phyloP scores from a whole-genome alignment of 108 stramenopile genomes.

The Aurantiochytrium sp. region DNA sequence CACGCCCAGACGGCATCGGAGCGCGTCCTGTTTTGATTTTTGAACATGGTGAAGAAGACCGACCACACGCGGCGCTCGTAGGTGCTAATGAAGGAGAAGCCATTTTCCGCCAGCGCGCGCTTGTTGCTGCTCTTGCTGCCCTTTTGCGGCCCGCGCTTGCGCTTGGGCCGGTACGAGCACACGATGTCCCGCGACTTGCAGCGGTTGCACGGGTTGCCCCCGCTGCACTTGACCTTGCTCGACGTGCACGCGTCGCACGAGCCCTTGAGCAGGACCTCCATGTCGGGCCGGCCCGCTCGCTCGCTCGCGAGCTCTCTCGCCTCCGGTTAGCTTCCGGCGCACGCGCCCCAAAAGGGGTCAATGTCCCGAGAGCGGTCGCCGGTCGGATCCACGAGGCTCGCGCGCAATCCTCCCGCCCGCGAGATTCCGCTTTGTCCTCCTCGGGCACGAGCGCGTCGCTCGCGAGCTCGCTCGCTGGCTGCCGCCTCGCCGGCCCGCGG shows the following conservation, averaged over 20 bases:
- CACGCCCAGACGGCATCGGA: background rate
- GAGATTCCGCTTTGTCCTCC: too few species aligned
- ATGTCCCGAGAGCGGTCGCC: too few species aligned
- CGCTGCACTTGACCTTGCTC: constrained; percentile 7
- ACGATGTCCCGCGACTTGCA: background rate
- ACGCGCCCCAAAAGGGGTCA: too few species aligned
- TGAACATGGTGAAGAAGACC: constrained; percentile 27
- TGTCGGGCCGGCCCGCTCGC: too few species aligned
- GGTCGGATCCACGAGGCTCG: too few species aligned
- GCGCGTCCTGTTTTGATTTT: background rate
- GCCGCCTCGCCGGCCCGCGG: too few species aligned
- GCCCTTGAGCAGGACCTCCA: background rate
- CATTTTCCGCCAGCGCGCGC: background rate
- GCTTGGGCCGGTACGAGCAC: background rate
- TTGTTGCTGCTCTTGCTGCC: background rate
- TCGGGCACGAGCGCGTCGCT: too few species aligned
- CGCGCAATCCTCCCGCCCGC: too few species aligned
- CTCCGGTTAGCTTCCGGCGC: background rate
- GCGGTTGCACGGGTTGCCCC: background rate
- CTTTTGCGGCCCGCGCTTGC: constrained; percentile 17
- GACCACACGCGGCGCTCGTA: constrained; percentile 20
- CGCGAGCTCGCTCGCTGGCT: too few species aligned
- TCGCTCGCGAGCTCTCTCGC: background rate
- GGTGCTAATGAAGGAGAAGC: background rate
- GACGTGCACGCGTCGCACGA: constrained; percentile 16